Evolutionary conservation across 2,329 filamentous ascomycete genomes (phyloP), one percentile per base, ranked within the genome.

Genomic region (Neurospora sp.): DNA sequence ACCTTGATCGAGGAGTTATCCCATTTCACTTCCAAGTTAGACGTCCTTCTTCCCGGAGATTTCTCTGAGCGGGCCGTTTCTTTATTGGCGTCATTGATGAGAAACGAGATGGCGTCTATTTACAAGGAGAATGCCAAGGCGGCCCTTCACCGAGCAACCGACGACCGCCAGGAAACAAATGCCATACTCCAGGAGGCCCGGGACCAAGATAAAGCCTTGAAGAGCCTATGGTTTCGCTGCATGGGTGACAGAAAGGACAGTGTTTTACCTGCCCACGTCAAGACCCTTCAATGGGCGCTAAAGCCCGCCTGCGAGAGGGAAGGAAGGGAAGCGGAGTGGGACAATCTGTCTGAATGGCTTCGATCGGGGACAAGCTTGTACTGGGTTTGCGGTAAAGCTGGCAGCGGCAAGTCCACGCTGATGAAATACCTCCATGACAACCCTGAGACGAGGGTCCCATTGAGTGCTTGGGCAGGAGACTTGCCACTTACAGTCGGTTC

Each of bases 341-440:
- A 72, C 6, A 52, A 71, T 40, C 69, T 72, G 1, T 52, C 70
- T 15, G 23, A 40, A 33, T 73, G 70, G 70, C 69, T 73, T 12
- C 65, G 43, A 10, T 68, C 57, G 2, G 68, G 68, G 37, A 6
- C 39, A 1, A 68, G 71, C 0, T 36, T 73, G 2, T 72, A 73
- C 43, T 70, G 68, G 68, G 11, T 78, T 8, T 71, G 70, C 0
- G 76, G 76, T 1, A 78, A 78, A 17, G 74, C 76, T 1, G 75
- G 76, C 2, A 74, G 74, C 19, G 76, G 76, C 1, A 76, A 77
- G 65, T 76, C 75, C 2, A 77, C 75, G 6, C 43, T 77, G 12
- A 75, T 77, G 76, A 78, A 76, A 39, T 73, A 72, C 10, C 57
- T 77, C 2, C 70, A 69, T 6, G 65, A 70, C 8, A 72, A 72